Base-by-base conservation (phyloP, 768 basidiomycete genomes). In the Macrolepiota fuliginosa region DNA sequence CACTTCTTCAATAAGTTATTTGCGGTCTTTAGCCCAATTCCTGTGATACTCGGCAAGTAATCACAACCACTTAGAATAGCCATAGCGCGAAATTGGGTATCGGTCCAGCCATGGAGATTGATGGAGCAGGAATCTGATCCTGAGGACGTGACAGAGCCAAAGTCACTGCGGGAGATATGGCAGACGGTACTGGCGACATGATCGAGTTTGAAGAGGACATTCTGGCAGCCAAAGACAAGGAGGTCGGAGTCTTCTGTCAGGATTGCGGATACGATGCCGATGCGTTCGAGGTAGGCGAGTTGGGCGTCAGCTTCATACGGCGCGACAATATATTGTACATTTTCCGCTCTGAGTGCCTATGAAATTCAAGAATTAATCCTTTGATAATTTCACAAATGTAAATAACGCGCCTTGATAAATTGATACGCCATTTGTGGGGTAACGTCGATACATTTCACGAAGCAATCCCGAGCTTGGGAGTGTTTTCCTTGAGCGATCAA, bases 231-330 rank as follows among this genome's bases (percentile, higher is more conserved):
- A 69, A 97, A 98, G 52, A 99, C 96, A 62, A 98, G 88, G 29
- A 99, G 81, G 73, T 99, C 97, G 0, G 96, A 98, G 75, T 98
- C 97, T 75, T 99, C 97, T 1, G 97, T 98, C 66, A 99, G 83
- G 72, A 99, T 89, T 2, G 88, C 97, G 71, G 96, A 90, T 42
- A 94, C 92, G 36, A 91, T 68, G 17, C 93, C 93, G 46, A 79
- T 72, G 53, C 84, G 85, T 70, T 98, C 97, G 47, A 99, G 83
- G 74, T 90, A 98, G 49, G 93, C 90, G 60, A 99, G 83, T 73
- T 99, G 97, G 1, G 97, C 94, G 69, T 99, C 97, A 0, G 97
- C 97, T 79, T 99, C 97, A 73, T 98, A 99, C 0, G 97, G 97
- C 3, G 97, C 96, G 17, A 98, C 97, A 40, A 98, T 79, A 70